Base-by-base conservation (phyloP, 495 filamentous ascomycete genomes). In the Hyaloscypha finlandica region DNA sequence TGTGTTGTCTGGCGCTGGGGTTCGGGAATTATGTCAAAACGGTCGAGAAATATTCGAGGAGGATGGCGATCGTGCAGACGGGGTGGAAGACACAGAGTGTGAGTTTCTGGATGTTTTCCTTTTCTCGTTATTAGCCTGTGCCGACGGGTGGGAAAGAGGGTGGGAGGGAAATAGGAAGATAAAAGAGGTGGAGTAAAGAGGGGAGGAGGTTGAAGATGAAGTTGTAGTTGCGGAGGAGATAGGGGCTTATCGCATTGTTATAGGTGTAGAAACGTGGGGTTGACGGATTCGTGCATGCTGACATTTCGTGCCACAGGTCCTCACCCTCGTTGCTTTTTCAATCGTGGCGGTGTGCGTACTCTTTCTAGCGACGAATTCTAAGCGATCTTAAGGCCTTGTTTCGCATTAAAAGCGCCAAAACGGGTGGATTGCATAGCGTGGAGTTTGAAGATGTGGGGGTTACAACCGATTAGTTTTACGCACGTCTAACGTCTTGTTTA, bases 71-170 rank as follows among this genome's bases (percentile, higher is more conserved):
- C 64, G 95, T 98, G 42, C 95, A 99, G 78, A 91, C 87, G 58
- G 95, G 95, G 37, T 94, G 91, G 89, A 96, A 93, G 79, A 97
- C 95, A 42, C 93, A 97, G 76, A 74, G 86, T 29, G 90, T 93
- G 72, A 74, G 88, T 37, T 55, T 19, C 31, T 60, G 52, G 14
- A 31, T 32, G n/a, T 58, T 31, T 29, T 39, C 3, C 14, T 53
- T 37, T 16, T 9, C 25, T 25, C 25, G 2, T 25, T 25, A 25
- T 25, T 25, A 1, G 25, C 25, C 25, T 25, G 25, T 1, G 25
- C 25, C 25, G 25, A 25, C 1, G 25, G 56, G 25, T 29, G 5
- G 6, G 56, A 3, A 25, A 2, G 56, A 32, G 2, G 56, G 56
- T 20, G 29, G 30, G n/a, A 42, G 3, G 31, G 19, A 58, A 6